phyloP scores from a whole-genome alignment of 169 alveolate genomes.

The Babesia sp. region DNA sequence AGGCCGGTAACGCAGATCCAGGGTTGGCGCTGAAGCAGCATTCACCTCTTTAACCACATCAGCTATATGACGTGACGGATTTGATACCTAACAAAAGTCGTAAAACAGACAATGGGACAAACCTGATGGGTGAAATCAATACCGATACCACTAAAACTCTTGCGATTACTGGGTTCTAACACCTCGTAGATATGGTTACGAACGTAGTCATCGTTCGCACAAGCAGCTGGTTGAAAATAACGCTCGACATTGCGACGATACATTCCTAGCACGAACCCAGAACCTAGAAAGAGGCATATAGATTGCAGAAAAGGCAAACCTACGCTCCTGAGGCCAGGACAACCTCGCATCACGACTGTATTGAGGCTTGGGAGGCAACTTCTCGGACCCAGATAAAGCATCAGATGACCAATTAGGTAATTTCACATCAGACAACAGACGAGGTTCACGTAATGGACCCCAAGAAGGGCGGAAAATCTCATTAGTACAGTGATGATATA shows the following conservation, averaged over 20 bases:
- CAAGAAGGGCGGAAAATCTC: constrained; percentile 77
- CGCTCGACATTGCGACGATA: constrained; percentile 69
- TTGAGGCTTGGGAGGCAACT: constrained; percentile 65
- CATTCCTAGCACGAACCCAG: constrained; percentile 32
- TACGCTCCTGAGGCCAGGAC: constrained; percentile 46
- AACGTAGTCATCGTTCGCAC: constrained; percentile 65
- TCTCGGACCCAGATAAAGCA: constrained; percentile 66
- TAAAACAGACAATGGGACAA: neutral
- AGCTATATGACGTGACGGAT: constrained; percentile 40
- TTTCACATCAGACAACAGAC: constrained; percentile 52
- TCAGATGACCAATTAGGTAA: constrained; percentile 70
- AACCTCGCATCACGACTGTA: constrained; percentile 53
- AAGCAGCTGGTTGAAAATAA: constrained; percentile 71
- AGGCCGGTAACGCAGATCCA: constrained; percentile 46
- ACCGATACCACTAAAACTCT: constrained; percentile 70
- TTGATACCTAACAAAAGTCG: neutral
- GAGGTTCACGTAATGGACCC: constrained; percentile 73
- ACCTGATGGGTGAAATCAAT: constrained; percentile 24
- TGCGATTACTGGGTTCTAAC: constrained; percentile 64
- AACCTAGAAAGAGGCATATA: neutral
- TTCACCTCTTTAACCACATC: constrained; percentile 44
- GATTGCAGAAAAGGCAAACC: neutral
- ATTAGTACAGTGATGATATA: constrained; percentile 75
- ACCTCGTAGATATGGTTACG: constrained; percentile 71
- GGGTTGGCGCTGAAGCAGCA: constrained; percentile 34